Evolutionary conservation across 306 rosid genomes (phyloP), one percentile per base, ranked within the genome.

Genomic region (Cucurbita moschata): DNA sequence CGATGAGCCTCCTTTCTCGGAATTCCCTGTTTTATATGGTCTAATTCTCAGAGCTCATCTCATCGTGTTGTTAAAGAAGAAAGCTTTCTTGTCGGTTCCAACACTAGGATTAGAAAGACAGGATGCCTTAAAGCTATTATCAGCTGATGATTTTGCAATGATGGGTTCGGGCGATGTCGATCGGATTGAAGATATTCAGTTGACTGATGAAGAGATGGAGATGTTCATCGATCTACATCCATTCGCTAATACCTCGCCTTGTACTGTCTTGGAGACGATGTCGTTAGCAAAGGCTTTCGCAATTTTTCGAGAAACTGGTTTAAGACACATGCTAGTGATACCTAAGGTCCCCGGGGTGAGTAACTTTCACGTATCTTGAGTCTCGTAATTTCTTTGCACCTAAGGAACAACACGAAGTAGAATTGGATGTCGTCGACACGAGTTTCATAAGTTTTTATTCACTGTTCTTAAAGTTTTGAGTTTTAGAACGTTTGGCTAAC

Each of bases 151-250:
- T 75, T 95, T 91, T 81, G 90, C 90, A 30, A 89, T 91, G 83
- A 87, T 77, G 75, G 92, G 92, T 52, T 85, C 88, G 35, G 82
- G 82, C 46, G 77, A 81, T 43, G 78, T 77, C 40, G 87, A 78
- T 40, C 77, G 70, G 64, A 79, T 95, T 61, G 96, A 89, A 52
- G 88, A 89, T 49, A 72, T 91, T 74, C 81, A 52, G 39, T 72
- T 95, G 71, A 84, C 88, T 0, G 87, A 81, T 53, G 96, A 88
- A 78, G 99, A 95, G 85, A 82, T 83, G 95, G 95, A 88, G 43
- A 89, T 91, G 97, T 88, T 78, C 82, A 40, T 91, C 13, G 96
- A 95, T 79, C 85, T 94, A 64, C 99, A 91, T 91, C 96, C 96
- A 43, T 91, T 87, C 78, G 77, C 91, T 5, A 94, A 94, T 74